A percentile compares a stretch with the other conserved stretches of the same genome.
Conservation (phyloP, 441 rosid species). For the Populus hybrid region DNA sequence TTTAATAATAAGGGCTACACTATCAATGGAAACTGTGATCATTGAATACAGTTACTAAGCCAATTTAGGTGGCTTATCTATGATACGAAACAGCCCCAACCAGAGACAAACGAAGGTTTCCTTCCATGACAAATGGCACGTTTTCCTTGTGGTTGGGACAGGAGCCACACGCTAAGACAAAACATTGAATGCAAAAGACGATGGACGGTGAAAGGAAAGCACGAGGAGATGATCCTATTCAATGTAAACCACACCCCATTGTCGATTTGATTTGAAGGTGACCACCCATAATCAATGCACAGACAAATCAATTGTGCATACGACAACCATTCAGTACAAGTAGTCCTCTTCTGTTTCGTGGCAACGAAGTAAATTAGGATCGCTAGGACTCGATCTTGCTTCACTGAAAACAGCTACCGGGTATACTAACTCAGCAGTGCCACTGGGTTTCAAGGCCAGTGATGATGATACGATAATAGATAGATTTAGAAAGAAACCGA, state of each 20-base stretch:
- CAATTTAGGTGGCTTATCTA: too few species aligned
- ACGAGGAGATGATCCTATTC: neutral
- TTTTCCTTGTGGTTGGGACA: too few species aligned
- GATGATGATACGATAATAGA: neutral
- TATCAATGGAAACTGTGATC: too few species aligned
- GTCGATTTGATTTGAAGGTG: neutral
- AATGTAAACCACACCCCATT: neutral
- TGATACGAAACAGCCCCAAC: too few species aligned
- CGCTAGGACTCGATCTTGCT: too few species aligned
- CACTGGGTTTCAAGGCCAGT: neutral
- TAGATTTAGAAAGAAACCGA: neutral
- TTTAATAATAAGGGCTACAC: too few species aligned
- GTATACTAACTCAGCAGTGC: neutral
- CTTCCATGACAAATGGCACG: too few species aligned
- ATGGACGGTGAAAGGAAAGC: neutral
- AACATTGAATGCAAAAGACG: neutral
- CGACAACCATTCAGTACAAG: too few species aligned
- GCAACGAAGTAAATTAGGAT: too few species aligned
- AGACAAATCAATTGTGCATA: neutral
- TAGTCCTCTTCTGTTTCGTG: too few species aligned
- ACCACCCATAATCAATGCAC: neutral
- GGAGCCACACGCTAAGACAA: neutral
- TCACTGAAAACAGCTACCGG: neutral
- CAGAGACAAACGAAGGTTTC: too few species aligned
- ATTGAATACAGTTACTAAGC: too few species aligned